Evolutionary conservation across 2,329 filamentous ascomycete genomes (phyloP).

Genomic region (Mollisiaceae sp.): DNA sequence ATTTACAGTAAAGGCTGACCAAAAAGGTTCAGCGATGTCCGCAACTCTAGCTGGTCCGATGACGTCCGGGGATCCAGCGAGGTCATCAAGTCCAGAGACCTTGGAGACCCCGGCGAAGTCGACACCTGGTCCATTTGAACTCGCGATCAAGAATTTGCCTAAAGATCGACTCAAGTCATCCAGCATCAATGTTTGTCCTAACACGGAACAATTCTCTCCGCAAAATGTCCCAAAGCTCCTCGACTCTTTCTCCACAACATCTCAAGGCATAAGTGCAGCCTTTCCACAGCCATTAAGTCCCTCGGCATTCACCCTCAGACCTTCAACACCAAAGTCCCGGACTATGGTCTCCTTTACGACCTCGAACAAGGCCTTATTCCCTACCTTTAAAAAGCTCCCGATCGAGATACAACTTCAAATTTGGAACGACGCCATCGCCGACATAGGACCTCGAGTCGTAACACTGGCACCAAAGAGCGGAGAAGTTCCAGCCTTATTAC

Average conservation of each 20-base stretch:
- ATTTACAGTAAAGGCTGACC: background rate
- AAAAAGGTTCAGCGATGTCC: background rate
- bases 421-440: conserved; percentile 1
- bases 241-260: background rate
- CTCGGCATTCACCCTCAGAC: background rate
- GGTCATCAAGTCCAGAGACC: background rate
- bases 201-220: background rate
- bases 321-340: background rate
- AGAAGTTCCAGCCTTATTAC: background rate
- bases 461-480: background rate
- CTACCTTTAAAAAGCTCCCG: background rate
- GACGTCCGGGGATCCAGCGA: background rate
- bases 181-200: background rate
- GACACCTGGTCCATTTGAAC: background rate
- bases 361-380: background rate
- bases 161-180: background rate
- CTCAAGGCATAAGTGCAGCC: background rate
- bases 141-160: conserved; percentile 3
- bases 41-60: background rate
- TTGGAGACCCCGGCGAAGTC: background rate
- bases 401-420: conserved; percentile 1
- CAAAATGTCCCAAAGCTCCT: background rate
- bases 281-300: background rate
- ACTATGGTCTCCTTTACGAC: background rate
- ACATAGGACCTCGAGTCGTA: background rate